Conservation (phyloP, 2,329 filamentous ascomycete genomes). For the Talaromyces sp. region DNA sequence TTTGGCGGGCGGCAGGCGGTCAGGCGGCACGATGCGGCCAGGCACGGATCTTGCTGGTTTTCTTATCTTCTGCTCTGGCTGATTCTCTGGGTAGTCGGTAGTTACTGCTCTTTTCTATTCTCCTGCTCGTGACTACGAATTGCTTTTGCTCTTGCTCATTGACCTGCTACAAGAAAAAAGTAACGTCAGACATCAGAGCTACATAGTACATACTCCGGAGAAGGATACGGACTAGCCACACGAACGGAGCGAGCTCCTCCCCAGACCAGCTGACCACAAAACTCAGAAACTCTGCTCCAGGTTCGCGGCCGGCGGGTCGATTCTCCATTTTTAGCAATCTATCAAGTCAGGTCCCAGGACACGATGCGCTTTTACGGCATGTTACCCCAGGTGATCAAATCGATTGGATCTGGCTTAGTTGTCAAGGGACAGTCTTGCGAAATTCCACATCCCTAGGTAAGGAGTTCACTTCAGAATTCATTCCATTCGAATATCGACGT, state of each 20-base stretch:
- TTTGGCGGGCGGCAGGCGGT: conserved; percentile 2
- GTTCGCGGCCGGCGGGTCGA: background rate
- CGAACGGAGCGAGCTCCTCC: background rate
- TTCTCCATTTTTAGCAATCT: conserved; percentile 1
- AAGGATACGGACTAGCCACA: too few relatives aligned
- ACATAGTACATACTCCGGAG: too few relatives aligned
- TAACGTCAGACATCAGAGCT: too few relatives aligned
- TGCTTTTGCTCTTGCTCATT: too few relatives aligned
- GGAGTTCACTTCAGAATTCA: too few relatives aligned
- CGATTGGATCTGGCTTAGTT: background rate
- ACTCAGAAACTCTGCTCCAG: background rate
- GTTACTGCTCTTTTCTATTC: too few relatives aligned
- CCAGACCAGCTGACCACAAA: conserved; percentile 11
- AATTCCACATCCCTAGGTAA: too few relatives aligned
- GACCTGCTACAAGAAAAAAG: too few relatives aligned
- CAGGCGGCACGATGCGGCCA: conserved; percentile 15
- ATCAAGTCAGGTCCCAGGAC: background rate
- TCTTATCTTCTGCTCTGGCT: too few relatives aligned
- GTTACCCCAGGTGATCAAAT: conserved; percentile 2
- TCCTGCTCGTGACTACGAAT: too few relatives aligned
- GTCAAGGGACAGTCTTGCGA: background rate
- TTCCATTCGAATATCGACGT: too few relatives aligned
- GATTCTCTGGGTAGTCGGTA: too few relatives aligned
- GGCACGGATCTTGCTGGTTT: conserved; percentile 11
- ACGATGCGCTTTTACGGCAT: background rate